A percentile compares a stretch with the other conserved stretches of the same genome.
phyloP scores from a whole-genome alignment of 805 yeast species.

The Myxozyma udenii region DNA sequence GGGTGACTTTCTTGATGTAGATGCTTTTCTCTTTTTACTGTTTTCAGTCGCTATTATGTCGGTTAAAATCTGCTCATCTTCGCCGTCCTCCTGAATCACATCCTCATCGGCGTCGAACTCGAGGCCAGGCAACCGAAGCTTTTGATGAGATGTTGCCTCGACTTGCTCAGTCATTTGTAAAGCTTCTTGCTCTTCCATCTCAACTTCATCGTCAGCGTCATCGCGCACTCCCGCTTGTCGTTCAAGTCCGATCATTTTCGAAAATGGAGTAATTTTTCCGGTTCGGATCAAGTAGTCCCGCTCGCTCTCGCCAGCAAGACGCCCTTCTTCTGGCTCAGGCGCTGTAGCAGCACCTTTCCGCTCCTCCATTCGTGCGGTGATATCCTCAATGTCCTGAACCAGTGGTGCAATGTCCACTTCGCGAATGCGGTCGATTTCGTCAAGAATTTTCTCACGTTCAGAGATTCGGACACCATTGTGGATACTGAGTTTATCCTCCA shows the following conservation, averaged over 20 bases:
- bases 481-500: conserved; percentile 50
- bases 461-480: conserved; percentile 60
- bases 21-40: conserved; percentile 6
- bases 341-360: conserved; percentile 31
- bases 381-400: conserved; percentile 62
- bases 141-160: conserved; percentile 18
- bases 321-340: conserved; percentile 8
- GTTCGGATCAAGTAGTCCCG: conserved; percentile 79
- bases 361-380: conserved; percentile 46
- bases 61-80: conserved; percentile 22
- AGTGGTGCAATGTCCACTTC: conserved; percentile 52
- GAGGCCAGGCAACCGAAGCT: conserved; percentile 26
- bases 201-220: conserved; percentile 25
- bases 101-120: conserved; percentile 30
- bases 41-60: conserved; percentile 1
- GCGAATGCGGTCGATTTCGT: conserved; percentile 52
- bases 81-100: conserved; percentile 34
- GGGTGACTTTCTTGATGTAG: neutral
- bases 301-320: conserved; percentile 68
- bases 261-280: conserved; percentile 93
- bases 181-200: conserved; percentile 42
- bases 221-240: conserved; percentile 37
- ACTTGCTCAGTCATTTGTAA: neutral
- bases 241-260: conserved; percentile 59
- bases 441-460: conserved; percentile 52